These are phyloP conservation scores for Globisporangium spinosum DNA, from an alignment of 352 stramenopile species.

Conservation along the genomic window DNA sequence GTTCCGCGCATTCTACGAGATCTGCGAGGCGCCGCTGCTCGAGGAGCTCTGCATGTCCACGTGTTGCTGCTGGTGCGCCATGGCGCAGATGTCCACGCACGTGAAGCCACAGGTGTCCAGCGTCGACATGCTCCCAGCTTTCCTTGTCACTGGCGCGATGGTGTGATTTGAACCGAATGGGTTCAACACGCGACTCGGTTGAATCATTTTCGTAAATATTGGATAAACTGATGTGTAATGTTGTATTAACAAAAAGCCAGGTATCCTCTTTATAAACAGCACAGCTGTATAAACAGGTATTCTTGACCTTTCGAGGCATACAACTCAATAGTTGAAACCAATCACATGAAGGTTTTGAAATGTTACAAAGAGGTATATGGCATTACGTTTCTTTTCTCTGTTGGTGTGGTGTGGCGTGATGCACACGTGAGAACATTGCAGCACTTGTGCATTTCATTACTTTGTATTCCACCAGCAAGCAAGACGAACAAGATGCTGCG, in stretches of 20 bases:
- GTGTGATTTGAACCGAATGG: slow-evolving; percentile 1
- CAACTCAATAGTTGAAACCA: not conserved
- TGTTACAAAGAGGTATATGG: not conserved
- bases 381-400: not conserved
- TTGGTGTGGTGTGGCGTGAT: not conserved
- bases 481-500: slow-evolving; percentile 13
- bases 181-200: not conserved
- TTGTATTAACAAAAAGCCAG: not conserved
- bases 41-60: not conserved
- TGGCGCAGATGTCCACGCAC: not conserved
- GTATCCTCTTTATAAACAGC: not conserved
- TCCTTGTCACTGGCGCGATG: not conserved
- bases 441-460: not conserved
- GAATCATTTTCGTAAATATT: not conserved
- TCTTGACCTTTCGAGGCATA: not conserved
- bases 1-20: not conserved
- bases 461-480: not conserved
- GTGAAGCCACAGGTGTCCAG: not conserved
- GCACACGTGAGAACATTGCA: slow-evolving; percentile 4
- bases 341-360: not conserved
- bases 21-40: not conserved
- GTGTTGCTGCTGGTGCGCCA: not conserved
- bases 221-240: not conserved
- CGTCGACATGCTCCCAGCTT: not conserved
- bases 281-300: not conserved